phyloP scores from a whole-genome alignment of 2,329 filamentous ascomycete genomes.

The Stromatinia cepivora region DNA sequence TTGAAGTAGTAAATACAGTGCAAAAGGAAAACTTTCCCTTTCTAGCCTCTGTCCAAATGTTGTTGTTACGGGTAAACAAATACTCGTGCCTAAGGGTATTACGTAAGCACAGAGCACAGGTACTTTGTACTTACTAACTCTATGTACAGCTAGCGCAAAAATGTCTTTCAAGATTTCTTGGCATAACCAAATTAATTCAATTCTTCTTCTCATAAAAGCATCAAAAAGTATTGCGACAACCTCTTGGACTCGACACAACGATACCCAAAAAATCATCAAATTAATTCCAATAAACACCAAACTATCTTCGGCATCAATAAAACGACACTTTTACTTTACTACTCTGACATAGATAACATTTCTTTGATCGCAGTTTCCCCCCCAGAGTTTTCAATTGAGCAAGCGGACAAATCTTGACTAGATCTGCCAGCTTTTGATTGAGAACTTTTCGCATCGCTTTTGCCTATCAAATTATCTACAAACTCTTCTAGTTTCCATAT shows the following conservation, averaged over 20 bases:
- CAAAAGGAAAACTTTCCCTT: neutral
- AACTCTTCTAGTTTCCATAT: neutral
- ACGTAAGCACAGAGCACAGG: neutral
- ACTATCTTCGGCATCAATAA: neutral
- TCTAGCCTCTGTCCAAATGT: neutral
- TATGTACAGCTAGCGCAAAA: neutral
- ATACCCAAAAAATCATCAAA: neutral
- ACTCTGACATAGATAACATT: constrained; percentile 6
- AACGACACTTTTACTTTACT: neutral
- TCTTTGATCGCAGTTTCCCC: constrained; percentile 2
- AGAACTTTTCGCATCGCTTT: neutral
- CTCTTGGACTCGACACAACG: neutral
- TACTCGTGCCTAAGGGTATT: neutral
- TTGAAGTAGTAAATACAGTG: neutral
- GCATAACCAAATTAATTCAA: constrained; percentile 15
- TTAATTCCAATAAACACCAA: neutral
- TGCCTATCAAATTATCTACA: neutral
- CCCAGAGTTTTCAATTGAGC: constrained; percentile 3
- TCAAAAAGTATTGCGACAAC: constrained; percentile 15
- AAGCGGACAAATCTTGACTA: neutral
- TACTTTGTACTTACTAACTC: too few species aligned
- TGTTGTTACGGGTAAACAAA: neutral
- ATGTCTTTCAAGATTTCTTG: constrained; percentile 14
- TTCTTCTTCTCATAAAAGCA: constrained; percentile 2
- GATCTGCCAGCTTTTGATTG: neutral